Conservation (phyloP, 2,329 filamentous ascomycete genomes). For the Drechmeria coniospora region DNA sequence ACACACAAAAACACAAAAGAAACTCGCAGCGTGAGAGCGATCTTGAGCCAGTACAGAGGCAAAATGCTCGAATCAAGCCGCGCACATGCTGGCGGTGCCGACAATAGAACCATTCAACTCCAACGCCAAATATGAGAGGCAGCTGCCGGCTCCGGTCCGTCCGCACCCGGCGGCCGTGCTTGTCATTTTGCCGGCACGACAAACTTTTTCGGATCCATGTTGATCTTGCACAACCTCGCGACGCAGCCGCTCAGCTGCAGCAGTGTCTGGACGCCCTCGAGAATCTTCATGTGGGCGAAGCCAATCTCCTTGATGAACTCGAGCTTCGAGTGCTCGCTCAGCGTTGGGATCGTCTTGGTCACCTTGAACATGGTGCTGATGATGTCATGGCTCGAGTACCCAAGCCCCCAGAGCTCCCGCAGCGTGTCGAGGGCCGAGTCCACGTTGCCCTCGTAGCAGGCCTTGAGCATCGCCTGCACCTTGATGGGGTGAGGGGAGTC, state of each 20-base stretch:
- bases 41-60: not conserved
- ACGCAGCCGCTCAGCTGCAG: slow-evolving; percentile 89
- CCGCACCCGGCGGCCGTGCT: slow-evolving; percentile 1
- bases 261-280: slow-evolving; percentile 93
- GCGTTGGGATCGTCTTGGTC: slow-evolving; percentile 82
- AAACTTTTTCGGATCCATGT: slow-evolving; percentile 86
- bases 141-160: slow-evolving; percentile 8
- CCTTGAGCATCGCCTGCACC: slow-evolving; percentile 96
- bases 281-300: slow-evolving; percentile 96
- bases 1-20: not conserved
- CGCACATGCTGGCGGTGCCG: not conserved
- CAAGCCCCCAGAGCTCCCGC: slow-evolving; percentile 83
- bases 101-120: slow-evolving; percentile 7
- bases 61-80: not conserved
- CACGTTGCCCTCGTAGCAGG: slow-evolving; percentile 83
- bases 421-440: slow-evolving; percentile 75
- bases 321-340: slow-evolving; percentile 88
- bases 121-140: slow-evolving; percentile 20
- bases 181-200: slow-evolving; percentile 22
- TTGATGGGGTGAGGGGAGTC: slow-evolving; percentile 96
- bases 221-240: slow-evolving; percentile 80
- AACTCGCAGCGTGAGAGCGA: not conserved
- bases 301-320: slow-evolving; percentile 98
- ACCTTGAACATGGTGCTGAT: slow-evolving; percentile 99
- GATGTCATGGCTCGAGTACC: slow-evolving; percentile 97